Evolutionary conservation across 306 rosid species (phyloP), one percentile per base, ranked within the genome.

Genomic region (Senna siamea): DNA sequence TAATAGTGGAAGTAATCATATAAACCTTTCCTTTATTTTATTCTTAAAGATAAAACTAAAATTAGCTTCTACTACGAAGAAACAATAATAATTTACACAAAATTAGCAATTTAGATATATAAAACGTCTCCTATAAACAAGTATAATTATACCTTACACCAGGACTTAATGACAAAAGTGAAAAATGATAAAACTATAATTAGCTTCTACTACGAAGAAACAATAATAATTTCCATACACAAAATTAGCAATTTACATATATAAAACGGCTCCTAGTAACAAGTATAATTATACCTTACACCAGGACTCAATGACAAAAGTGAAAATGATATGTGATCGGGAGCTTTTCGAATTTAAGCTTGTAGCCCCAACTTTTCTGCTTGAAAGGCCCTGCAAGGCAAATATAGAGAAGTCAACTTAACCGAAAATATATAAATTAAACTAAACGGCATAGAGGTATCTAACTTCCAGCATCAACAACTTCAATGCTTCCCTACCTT

Each of bases 331-430:
- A 62, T 95, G 99, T 74, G 99, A 95, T 75, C 92, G 85, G 5
- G 92, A 92, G 86, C 92, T 88, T 79, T 88, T 88, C 9, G 96
- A 88, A 76, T 88, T 92, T 75, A 85, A 75, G 73, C 90, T 85
- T 56, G 93, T 87, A 66, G 89, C 87, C 83, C 98, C 93, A 7
- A 78, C 88, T 84, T 92, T 92, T 85, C 96, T 87, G 72, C 88
- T 92, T 61, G 98, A 95, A 80, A 95, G 92, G 52, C 96, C 99
- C 99, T 95, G 93, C 85, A 78, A 82, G 76, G 62, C 76, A 70
- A 46, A 51, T 20, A 46, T 38, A 48, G 28, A 52, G 47, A 44
- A 72, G 35, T 41, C 19, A 59, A 72, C 56, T 70, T 69, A 74
- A 57, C 59, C 51, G 54, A 67, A 64, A 46, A 68, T 47, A 64